Conservation (phyloP, 2,329 filamentous ascomycete species). For the Fusarium cicatricum region DNA sequence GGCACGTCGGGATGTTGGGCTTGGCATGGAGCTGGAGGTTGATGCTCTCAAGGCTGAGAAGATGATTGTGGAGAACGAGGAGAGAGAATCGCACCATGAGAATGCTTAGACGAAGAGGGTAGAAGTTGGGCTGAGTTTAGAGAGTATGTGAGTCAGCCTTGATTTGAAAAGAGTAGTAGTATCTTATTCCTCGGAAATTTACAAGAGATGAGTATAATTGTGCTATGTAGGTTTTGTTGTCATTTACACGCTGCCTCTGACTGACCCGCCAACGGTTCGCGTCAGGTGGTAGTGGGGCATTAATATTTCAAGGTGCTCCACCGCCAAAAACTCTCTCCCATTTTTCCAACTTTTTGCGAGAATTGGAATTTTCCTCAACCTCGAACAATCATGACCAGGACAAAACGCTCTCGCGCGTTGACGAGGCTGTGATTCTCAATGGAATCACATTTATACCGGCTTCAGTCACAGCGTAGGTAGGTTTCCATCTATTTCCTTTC, state of each 20-base stretch:
- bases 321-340: constrained; percentile 16
- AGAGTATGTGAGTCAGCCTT: no score
- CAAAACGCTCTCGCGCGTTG: background rate
- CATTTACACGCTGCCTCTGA: no score
- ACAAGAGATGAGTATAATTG: no score
- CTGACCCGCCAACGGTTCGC: constrained; percentile 16
- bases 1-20: constrained; percentile 35
- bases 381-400: background rate
- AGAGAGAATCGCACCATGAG: constrained; percentile 32
- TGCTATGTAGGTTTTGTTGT: no score
- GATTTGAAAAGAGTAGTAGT: no score
- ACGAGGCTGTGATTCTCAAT: background rate
- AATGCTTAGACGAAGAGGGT: constrained; percentile 11
- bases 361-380: constrained; percentile 28
- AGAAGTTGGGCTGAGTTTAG: background rate
- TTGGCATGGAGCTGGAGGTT: constrained; percentile 26
- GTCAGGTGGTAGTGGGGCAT: background rate
- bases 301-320: constrained; percentile 1
- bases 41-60: constrained; percentile 32
- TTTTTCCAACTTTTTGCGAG: background rate
- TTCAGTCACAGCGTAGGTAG: constrained; percentile 3
- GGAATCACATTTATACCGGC: background rate
- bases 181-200: background rate
- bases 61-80: constrained; percentile 29
- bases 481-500: background rate